phyloP scores from a whole-genome alignment of 371 early-diverging fungal genomes.

The Funneliformis caledonium region DNA sequence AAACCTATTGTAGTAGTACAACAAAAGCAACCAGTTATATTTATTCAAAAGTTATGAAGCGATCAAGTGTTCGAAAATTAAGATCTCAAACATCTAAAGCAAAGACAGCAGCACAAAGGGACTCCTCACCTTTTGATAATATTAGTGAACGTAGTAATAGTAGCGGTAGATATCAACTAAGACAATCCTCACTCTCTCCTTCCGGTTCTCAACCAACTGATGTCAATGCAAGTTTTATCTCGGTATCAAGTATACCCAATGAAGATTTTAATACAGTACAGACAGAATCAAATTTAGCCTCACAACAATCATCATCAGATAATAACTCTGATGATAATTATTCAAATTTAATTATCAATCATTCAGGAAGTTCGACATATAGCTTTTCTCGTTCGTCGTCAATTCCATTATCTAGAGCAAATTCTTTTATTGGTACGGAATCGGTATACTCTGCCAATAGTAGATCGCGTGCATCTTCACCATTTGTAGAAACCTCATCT shows the following conservation, averaged over 20 bases:
- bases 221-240: not conserved
- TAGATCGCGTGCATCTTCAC: not conserved
- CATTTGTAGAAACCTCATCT: not conserved
- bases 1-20: not conserved
- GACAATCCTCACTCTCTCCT: not conserved
- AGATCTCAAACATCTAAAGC: not conserved
- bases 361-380: not conserved
- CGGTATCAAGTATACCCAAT: not conserved
- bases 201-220: not conserved
- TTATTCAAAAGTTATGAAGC: not conserved
- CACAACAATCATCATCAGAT: not conserved
- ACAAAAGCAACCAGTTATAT: not conserved
- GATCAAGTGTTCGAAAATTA: not conserved
- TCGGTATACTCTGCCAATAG: not conserved
- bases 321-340: not conserved
- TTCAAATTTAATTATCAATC: not conserved
- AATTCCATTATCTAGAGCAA: not conserved
- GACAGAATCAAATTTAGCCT: not conserved
- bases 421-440: not conserved
- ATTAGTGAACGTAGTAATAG: not conserved
- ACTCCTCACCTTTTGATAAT: not conserved
- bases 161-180: not conserved
- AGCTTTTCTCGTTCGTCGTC: not conserved
- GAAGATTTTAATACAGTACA: not conserved
- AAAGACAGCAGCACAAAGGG: not conserved